Conservation (phyloP, 2,329 filamentous ascomycete species). For the Trichoderma harzianum region DNA sequence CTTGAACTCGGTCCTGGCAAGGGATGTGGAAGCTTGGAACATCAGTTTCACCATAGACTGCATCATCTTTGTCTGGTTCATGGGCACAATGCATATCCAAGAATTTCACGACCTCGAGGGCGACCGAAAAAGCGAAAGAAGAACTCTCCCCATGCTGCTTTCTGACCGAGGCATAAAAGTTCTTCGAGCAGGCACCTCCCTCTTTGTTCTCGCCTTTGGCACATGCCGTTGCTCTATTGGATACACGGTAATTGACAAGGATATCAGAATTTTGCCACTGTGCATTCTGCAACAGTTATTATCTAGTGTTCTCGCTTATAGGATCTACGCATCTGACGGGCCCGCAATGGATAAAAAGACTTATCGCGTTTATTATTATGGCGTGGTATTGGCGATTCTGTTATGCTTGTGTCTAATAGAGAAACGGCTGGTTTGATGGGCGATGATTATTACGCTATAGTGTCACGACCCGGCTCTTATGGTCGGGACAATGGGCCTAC, state of each 20-base stretch:
- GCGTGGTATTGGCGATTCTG: neutral
- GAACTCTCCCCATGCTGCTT: neutral
- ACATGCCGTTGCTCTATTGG: neutral
- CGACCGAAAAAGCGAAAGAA: neutral
- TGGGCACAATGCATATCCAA: neutral
- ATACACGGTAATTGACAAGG: neutral
- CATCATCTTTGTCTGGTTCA: neutral
- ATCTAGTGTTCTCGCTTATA: neutral
- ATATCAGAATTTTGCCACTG: neutral
- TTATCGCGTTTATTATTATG: neutral
- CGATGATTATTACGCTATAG: no score
- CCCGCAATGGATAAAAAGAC: neutral
- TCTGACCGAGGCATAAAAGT: neutral
- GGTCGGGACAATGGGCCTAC: no score
- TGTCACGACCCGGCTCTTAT: no score
- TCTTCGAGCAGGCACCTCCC: neutral
- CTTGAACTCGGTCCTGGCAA: neutral
- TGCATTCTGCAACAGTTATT: neutral
- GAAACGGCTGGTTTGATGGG: neutral
- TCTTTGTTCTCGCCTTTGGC: neutral
- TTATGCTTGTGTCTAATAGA: neutral
- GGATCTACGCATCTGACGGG: neutral
- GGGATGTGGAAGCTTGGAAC: neutral
- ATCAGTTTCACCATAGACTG: neutral
- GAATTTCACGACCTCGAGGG: neutral